phyloP scores from a whole-genome alignment of 139 green algal genomes.

The Desmodesmus armatus region DNA sequence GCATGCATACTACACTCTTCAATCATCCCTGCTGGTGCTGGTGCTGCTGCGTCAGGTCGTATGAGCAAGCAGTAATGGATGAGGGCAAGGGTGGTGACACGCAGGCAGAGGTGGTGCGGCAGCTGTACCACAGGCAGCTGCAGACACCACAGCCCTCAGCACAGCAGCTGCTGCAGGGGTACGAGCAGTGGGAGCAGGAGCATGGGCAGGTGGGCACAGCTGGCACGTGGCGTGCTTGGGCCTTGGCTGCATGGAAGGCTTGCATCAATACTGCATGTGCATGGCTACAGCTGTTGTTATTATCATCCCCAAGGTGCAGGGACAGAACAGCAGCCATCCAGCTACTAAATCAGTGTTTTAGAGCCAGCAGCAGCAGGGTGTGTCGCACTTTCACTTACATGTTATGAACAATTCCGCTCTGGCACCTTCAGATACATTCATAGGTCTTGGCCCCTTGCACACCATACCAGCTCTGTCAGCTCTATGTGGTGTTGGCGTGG shows the following conservation, averaged over 20 bases:
- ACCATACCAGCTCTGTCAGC: too few species aligned
- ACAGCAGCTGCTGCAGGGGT: constrained; percentile 62
- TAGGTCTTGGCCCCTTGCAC: too few species aligned
- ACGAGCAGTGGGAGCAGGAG: constrained; percentile 72
- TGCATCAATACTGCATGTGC: neutral
- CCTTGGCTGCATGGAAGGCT: neutral
- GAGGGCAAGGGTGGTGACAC: constrained; percentile 44
- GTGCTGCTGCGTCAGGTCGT: constrained; percentile 47
- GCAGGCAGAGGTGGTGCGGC: constrained; percentile 67
- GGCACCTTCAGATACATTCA: too few species aligned
- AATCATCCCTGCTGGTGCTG: neutral
- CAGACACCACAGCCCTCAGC: constrained; percentile 60
- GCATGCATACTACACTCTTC: neutral
- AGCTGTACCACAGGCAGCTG: constrained; percentile 78
- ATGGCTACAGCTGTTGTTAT: neutral
- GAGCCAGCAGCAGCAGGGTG: too few species aligned
- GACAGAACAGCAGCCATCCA: too few species aligned
- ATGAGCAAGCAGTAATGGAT: constrained; percentile 54
- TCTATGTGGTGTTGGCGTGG: too few species aligned
- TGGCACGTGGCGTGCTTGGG: too few species aligned
- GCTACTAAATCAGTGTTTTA: too few species aligned
- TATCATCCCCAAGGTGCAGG: too few species aligned
- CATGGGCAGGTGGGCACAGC: constrained; percentile 60
- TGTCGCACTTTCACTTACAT: too few species aligned
- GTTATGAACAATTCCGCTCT: too few species aligned